Conservation (phyloP, 75 land plant species). For the Sequoiadendron giganteum region DNA sequence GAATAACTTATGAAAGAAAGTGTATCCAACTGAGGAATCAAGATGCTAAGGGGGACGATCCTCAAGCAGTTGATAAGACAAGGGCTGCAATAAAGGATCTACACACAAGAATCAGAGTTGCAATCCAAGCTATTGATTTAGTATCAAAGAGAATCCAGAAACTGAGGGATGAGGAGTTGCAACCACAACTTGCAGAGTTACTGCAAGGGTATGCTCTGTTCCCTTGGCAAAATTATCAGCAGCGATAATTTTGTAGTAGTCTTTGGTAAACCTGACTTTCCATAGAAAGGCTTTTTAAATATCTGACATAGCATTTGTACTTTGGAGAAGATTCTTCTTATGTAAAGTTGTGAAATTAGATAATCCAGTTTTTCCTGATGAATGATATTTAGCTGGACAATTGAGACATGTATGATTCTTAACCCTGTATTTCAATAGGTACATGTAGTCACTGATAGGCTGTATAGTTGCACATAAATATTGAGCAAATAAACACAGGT, state of each 20-base stretch:
- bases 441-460: background rate
- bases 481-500: background rate
- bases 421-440: background rate
- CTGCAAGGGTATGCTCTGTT: conserved; percentile 34
- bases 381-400: background rate
- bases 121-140: conserved; percentile 71
- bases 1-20: conserved; percentile 69
- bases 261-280: background rate
- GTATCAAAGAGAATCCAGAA: conserved; percentile 76
- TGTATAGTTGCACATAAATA: background rate
- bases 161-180: conserved; percentile 87
- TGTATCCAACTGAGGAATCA: conserved; percentile 58
- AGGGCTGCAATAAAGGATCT: conserved; percentile 65
- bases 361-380: background rate
- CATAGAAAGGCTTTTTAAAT: no score
- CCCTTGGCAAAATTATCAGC: background rate
- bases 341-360: background rate
- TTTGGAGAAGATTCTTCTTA: background rate
- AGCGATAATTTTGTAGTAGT: background rate
- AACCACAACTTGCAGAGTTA: conserved; percentile 83
- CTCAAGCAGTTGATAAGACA: conserved; percentile 64
- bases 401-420: background rate
- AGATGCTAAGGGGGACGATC: conserved; percentile 70
- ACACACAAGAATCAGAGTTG: conserved; percentile 76
- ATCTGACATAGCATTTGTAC: background rate